phyloP scores from a whole-genome alignment of 495 filamentous ascomycete species.

The Penicillium egyptiacum region DNA sequence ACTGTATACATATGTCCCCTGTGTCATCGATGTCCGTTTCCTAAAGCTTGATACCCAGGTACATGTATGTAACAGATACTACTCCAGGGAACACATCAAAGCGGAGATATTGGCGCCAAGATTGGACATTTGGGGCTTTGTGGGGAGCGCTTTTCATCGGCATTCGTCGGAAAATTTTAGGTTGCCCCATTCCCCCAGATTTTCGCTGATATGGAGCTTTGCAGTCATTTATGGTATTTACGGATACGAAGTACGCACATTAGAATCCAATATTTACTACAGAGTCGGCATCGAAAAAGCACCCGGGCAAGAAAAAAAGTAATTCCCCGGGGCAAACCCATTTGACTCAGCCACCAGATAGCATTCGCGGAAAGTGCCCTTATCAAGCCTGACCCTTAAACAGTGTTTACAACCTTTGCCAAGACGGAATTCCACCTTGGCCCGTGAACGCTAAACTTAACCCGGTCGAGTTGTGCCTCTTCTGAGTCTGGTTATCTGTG shows the following conservation, averaged over 20 bases:
- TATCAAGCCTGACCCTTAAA: background rate
- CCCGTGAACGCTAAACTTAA: background rate
- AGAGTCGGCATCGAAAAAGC: background rate
- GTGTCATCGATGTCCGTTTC: background rate
- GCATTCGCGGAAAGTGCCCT: background rate
- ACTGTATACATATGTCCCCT: background rate
- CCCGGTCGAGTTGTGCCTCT: background rate
- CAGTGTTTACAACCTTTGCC: conserved; percentile 1
- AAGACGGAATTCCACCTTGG: conserved; percentile 3
- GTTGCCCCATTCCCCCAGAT: background rate
- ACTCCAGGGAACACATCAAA: background rate
- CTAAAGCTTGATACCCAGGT: background rate
- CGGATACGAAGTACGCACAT: background rate
- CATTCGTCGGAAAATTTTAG: background rate
- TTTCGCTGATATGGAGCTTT: background rate
- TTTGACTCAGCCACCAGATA: conserved; percentile 9
- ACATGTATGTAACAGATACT: too few species aligned
- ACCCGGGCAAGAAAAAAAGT: background rate
- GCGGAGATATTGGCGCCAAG: conserved; percentile 12
- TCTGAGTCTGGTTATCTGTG: background rate
- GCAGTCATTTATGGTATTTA: background rate
- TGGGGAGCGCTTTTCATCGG: conserved; percentile 10
- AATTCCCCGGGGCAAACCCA: background rate
- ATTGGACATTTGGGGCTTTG: background rate
- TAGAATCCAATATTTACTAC: background rate